Conservation (phyloP, 176 grass and related monocot genomes). For the Oryza longistaminata region DNA sequence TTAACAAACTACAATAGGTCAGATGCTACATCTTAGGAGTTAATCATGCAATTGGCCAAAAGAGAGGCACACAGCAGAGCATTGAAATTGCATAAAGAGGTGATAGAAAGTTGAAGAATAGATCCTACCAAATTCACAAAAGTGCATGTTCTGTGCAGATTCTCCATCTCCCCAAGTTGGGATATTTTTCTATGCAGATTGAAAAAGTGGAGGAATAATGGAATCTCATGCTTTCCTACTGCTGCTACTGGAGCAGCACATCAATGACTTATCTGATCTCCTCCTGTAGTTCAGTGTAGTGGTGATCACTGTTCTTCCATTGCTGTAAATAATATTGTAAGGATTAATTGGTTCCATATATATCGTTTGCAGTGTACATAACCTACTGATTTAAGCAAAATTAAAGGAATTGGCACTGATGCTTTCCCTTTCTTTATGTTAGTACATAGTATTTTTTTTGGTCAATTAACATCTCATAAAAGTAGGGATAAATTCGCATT, state of each 20-base stretch:
- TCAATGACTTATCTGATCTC: background rate
- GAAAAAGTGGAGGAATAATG: conserved; percentile 35
- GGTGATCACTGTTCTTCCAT: conserved; percentile 23
- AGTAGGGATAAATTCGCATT: background rate
- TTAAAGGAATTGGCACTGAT: background rate
- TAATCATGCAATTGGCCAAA: conserved; percentile 43
- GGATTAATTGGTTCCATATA: background rate
- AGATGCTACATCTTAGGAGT: conserved; percentile 33
- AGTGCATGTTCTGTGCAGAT: conserved; percentile 42
- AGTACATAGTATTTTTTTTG: background rate
- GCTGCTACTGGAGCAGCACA: conserved; percentile 16
- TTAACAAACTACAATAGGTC: conserved; percentile 27
- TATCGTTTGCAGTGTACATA: background rate
- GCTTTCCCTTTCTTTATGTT: background rate
- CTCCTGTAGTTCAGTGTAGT: conserved; percentile 9
- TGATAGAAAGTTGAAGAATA: conserved; percentile 47
- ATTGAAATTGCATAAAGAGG: conserved; percentile 26
- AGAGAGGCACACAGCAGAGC: conserved; percentile 57
- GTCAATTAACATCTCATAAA: background rate
- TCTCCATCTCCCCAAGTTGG: conserved; percentile 35
- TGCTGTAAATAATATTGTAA: background rate
- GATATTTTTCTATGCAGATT: background rate
- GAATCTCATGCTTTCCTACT: conserved; percentile 39
- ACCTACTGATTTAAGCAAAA: background rate
- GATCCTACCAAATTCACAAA: conserved; percentile 46